Evolutionary conservation across 768 basidiomycete species (phyloP), one percentile per base, ranked within the genome.

Genomic region (Hemileccinum impolitum): DNA sequence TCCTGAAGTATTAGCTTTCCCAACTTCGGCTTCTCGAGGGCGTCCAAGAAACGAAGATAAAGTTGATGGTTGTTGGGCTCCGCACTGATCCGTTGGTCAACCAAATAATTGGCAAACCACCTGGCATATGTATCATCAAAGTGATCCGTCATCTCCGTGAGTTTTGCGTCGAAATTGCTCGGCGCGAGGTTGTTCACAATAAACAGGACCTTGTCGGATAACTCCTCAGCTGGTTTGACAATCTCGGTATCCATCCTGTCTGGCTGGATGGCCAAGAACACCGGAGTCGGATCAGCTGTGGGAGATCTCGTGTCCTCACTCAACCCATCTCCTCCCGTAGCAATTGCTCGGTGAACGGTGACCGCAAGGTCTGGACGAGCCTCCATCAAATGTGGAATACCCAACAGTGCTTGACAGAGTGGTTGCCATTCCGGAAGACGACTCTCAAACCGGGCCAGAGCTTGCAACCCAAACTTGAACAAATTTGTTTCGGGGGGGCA

Each of bases 91-190:
- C 96, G 89, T 62, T 97, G 91, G 60, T 94, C 92, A 31, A 99
- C 94, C 41, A 99, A 79, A 68, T 98, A 99, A 64, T 96, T 88
- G 39, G 96, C 95, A 61, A 99, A 96, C 96, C 96, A 99, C 39
- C 88, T 79, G 8, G 91, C 83, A 63, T 93, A 84, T 35, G 80
- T 75, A 58, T 94, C 87, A 39, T 87, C 79, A 69, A 95, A 95
- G 48, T 89, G 75, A 28, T 82, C 82, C 47, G 76, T 77, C 86
- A 99, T 93, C 60, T 98, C 96, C 28, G 71, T 67, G 31, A 94
- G 72, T 69, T 99, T 99, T 21, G 77, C 59, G 32, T 93, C 93
- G 52, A 96, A 94, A 65, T 98, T 99, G 67, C 76, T 89, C 10
- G 92, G 90, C 0, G 95, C 94, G 49, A 99, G 79, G 57, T 99